These are phyloP conservation scores for Kokia cookei DNA, from an alignment of 441 rosid species.

Conservation along the genomic window DNA sequence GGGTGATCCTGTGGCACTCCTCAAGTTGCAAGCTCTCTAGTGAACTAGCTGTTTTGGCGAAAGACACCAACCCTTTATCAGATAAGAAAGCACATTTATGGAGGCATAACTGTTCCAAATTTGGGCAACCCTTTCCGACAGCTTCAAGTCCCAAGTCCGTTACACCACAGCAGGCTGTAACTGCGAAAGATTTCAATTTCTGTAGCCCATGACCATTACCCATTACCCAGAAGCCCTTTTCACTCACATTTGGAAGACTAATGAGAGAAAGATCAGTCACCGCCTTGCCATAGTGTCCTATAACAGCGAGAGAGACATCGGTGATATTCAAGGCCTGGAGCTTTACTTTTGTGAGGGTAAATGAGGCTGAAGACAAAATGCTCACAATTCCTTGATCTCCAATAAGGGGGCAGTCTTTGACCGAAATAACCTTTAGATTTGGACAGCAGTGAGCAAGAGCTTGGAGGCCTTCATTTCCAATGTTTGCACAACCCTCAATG, in stretches of 20 bases:
- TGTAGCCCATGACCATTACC: constrained; percentile 75
- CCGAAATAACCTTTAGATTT: constrained; percentile 54
- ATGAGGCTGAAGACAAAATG: constrained; percentile 49
- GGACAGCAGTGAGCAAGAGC: constrained; percentile 62
- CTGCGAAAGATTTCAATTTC: constrained; percentile 45
- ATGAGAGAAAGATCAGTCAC: constrained; percentile 58
- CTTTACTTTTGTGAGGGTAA: constrained; percentile 52
- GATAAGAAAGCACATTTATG: constrained; percentile 60
- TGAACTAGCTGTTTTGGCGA: constrained; percentile 48
- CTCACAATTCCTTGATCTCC: constrained; percentile 80
- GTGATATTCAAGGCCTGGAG: constrained; percentile 73
- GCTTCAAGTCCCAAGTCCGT: constrained; percentile 74
- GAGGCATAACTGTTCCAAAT: constrained; percentile 55
- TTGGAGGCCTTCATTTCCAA: constrained; percentile 72
- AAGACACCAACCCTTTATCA: constrained; percentile 68
- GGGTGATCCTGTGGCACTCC: constrained; percentile 85
- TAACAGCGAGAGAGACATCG: constrained; percentile 79
- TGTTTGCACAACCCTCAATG: constrained; percentile 62
- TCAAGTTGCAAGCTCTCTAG: constrained; percentile 76
- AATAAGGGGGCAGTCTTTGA: constrained; percentile 70
- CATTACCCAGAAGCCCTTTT: constrained; percentile 98
- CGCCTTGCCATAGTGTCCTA: constrained; percentile 78
- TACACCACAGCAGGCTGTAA: constrained; percentile 62
- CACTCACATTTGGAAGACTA: constrained; percentile 51
- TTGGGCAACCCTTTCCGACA: constrained; percentile 69